Evolutionary conservation across 2,329 filamentous ascomycete species (phyloP).

Genomic region (Ophiostoma ips): DNA sequence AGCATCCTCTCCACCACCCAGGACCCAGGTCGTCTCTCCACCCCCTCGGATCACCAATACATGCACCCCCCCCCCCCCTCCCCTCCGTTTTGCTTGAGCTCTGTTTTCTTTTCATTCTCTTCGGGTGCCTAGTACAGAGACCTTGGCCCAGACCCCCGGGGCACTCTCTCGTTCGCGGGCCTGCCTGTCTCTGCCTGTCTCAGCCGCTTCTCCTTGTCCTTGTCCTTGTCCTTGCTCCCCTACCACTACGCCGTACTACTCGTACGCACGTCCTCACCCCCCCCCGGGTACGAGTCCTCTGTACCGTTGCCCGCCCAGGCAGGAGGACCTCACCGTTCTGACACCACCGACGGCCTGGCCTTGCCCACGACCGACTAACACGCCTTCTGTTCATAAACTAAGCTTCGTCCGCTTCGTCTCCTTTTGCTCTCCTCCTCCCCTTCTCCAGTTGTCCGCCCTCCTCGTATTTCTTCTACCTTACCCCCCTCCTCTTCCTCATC

Average conservation of each 20-base stretch:
- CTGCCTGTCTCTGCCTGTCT: conserved; percentile 6
- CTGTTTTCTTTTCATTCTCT: background rate
- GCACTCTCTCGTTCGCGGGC: background rate
- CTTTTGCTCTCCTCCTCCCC: background rate
- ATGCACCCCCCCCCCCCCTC: background rate
- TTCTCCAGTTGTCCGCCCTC: background rate
- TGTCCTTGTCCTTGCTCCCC: no score
- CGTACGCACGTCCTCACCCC: background rate
- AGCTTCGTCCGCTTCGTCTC: conserved; percentile 7
- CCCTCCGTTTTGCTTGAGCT: background rate
- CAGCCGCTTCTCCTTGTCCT: conserved; percentile 7
- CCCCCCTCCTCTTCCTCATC: background rate
- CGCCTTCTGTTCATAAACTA: conserved; percentile 9
- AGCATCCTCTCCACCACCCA: background rate
- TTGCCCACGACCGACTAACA: conserved; percentile 1
- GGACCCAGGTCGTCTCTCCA: no score
- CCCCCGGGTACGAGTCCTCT: no score
- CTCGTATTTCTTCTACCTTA: no score
- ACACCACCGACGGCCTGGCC: background rate
- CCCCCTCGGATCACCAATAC: background rate
- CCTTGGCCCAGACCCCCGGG: background rate
- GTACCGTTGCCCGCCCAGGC: no score
- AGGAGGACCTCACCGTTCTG: no score
- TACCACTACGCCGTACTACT: background rate
- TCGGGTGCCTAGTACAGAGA: background rate